phyloP scores from a whole-genome alignment of 139 green algal genomes.

The Chlamydomonas incerta region DNA sequence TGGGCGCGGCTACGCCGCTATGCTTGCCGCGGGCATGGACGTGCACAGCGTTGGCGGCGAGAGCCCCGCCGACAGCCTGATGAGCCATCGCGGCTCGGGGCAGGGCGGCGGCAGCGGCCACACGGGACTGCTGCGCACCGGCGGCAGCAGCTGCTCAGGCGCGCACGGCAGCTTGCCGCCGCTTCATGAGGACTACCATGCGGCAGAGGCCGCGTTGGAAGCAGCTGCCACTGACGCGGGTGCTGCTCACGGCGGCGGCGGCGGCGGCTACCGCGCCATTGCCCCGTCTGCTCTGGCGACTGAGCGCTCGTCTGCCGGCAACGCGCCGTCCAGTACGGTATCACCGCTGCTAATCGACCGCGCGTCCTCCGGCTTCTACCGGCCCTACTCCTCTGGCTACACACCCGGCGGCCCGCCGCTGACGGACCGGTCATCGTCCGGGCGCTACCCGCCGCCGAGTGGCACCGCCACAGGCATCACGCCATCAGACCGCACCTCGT shows the following conservation, averaged over 20 bases:
- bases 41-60: background rate
- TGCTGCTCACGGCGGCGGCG: too few relatives aligned
- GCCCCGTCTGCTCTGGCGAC: too few relatives aligned
- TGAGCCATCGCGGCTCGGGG: background rate
- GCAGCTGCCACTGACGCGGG: too few relatives aligned
- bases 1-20: background rate
- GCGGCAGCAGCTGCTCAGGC: too few relatives aligned
- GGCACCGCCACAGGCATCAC: background rate
- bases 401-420: background rate
- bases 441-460: background rate
- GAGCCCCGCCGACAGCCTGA: background rate
- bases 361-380: constrained; percentile 3
- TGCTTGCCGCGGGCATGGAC: constrained; percentile 16
- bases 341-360: constrained; percentile 22
- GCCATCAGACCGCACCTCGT: background rate
- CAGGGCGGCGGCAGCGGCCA: too few relatives aligned
- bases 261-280: too few relatives aligned
- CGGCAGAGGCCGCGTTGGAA: too few relatives aligned
- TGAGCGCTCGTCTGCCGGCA: background rate
- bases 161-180: too few relatives aligned
- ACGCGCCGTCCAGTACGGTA: background rate
- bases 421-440: constrained; percentile 5
- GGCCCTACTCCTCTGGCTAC: background rate
- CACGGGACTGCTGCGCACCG: too few relatives aligned
- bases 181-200: too few relatives aligned